A percentile compares a stretch with the other conserved stretches of the same genome.
These are phyloP conservation scores for Thelephora terrestris DNA, from an alignment of 1,284 basidiomycete species.

Conservation along the genomic window DNA sequence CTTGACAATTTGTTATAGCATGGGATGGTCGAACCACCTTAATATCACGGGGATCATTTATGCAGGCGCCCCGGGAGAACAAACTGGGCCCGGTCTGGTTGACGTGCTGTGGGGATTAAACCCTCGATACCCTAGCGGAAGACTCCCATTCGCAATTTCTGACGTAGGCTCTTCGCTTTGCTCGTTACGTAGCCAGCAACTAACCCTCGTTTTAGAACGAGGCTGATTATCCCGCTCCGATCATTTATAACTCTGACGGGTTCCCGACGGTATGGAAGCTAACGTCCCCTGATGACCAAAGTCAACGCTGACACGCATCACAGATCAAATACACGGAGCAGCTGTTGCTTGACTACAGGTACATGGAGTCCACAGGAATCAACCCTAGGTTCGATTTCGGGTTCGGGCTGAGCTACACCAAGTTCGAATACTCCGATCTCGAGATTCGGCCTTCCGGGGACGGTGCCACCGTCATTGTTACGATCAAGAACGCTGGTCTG, in stretches of 20 bases:
- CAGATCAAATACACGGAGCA: constrained; percentile 57
- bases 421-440: constrained; percentile 28
- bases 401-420: constrained; percentile 32
- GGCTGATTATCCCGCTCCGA: background rate
- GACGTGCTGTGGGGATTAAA: constrained; percentile 71
- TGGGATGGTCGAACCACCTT: background rate
- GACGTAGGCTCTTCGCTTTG: background rate
- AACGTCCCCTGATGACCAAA: background rate
- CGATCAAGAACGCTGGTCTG: constrained; percentile 25
- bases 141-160: constrained; percentile 77
- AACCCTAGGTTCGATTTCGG: constrained; percentile 30
- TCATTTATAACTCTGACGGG: background rate
- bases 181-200: background rate
- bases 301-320: background rate
- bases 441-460: constrained; percentile 19
- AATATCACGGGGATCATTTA: constrained; percentile 29
- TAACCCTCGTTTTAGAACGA: background rate
- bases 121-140: constrained; percentile 44
- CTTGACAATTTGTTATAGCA: background rate
- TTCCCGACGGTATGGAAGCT: background rate
- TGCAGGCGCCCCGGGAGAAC: constrained; percentile 64
- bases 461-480: constrained; percentile 23
- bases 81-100: constrained; percentile 66
- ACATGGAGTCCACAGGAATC: constrained; percentile 14
- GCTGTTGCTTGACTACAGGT: constrained; percentile 65